Conservation (phyloP, 257 asterid species). For the Nicotiana sylvestris region DNA sequence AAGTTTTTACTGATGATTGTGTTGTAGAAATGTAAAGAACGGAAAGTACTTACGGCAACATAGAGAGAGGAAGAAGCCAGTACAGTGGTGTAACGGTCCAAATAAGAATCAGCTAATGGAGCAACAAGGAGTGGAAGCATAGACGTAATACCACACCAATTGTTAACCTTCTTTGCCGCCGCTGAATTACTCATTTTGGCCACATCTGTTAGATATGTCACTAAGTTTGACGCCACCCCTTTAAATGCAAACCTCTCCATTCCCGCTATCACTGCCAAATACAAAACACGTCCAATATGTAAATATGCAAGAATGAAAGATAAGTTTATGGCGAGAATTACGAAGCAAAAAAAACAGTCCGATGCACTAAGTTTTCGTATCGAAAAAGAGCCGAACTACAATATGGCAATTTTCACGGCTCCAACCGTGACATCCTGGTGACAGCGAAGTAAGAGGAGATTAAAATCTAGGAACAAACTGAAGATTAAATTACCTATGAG, state of each 20-base stretch:
- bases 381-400: too few species aligned
- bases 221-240: conserved; percentile 94
- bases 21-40: not conserved
- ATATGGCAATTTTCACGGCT: too few species aligned
- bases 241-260: conserved; percentile 92
- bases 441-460: too few species aligned
- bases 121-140: conserved; percentile 80
- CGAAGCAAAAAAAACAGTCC: too few species aligned
- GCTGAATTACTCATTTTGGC: conserved; percentile 78
- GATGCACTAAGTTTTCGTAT: too few species aligned
- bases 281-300: not conserved
- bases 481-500: conserved; percentile 49
- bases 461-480: not conserved
- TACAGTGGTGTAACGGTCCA: conserved; percentile 59
- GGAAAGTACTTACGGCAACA: conserved; percentile 45
- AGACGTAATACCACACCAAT: conserved; percentile 81
- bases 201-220: conserved; percentile 72
- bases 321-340: too few species aligned
- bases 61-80: conserved; percentile 56
- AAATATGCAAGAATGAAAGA: not conserved
- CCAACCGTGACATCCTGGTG: too few species aligned
- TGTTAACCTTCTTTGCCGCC: conserved; percentile 76
- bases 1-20: too few species aligned
- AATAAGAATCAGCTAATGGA: conserved; percentile 70
- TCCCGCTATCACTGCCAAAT: conserved; percentile 56